Conservation (phyloP, 2,329 filamentous ascomycete genomes). For the Talaromyces sp. region DNA sequence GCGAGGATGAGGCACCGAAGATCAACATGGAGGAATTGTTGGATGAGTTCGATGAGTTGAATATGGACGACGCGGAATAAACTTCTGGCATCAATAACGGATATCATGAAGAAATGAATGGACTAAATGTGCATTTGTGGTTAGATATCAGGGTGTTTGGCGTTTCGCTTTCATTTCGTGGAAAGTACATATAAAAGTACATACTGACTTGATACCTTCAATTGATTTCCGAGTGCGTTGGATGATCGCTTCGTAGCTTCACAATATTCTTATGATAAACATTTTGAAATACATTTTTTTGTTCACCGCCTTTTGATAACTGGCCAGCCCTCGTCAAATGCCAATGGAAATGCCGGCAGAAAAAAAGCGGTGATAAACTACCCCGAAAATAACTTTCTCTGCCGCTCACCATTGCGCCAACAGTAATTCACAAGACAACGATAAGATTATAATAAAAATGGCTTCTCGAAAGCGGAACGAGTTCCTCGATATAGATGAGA, state of each 20-base stretch:
- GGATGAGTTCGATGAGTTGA: conserved; percentile 90
- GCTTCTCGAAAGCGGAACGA: conserved; percentile 39
- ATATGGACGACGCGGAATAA: conserved; percentile 49
- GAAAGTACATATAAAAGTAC: conserved; percentile 5
- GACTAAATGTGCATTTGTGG: conserved; percentile 7
- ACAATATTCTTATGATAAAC: background rate
- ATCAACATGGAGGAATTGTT: conserved; percentile 78
- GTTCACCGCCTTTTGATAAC: background rate
- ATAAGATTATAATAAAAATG: conserved; percentile 25
- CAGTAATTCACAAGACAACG: background rate
- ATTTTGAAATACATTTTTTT: no score
- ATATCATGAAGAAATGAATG: conserved; percentile 17
- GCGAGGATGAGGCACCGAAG: conserved; percentile 64
- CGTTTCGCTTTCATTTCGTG: background rate
- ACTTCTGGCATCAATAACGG: background rate
- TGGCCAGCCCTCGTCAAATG: background rate
- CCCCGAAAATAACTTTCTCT: conserved; percentile 9
- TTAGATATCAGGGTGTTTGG: conserved; percentile 5
- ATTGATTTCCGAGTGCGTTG: background rate
- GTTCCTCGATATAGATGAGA: conserved; percentile 36
- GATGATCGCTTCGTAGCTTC: background rate
- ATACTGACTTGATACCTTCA: conserved; percentile 4
- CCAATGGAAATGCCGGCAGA: background rate
- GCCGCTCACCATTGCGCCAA: background rate
- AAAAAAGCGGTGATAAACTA: conserved; percentile 9